phyloP scores from a whole-genome alignment of 768 basidiomycete species.

The Boletus coccyginus region DNA sequence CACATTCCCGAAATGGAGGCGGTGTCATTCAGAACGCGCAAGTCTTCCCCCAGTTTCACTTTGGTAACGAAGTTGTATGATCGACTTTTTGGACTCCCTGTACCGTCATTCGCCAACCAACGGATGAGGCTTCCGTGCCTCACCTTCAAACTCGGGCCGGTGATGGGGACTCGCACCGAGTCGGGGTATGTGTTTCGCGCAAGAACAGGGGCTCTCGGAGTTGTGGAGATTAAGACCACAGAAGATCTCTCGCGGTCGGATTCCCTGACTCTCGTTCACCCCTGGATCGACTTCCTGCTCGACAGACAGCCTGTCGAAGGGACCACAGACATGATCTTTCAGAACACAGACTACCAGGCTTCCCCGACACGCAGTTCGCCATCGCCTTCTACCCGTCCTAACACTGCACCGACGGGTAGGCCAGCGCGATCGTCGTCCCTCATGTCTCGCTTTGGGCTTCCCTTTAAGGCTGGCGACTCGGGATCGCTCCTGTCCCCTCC shows the following conservation, averaged over 20 bases:
- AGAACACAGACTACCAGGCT: neutral
- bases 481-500: neutral
- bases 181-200: neutral
- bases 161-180: neutral
- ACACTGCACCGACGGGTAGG: neutral
- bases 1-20: neutral
- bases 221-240: conserved; percentile 3
- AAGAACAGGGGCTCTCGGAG: neutral
- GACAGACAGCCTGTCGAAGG: neutral
- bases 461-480: neutral
- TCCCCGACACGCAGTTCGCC: no score
- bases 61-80: neutral
- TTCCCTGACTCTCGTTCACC: neutral
- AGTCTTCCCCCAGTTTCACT: neutral
- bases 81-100: neutral
- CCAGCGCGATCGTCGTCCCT: neutral
- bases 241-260: neutral
- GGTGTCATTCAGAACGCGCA: neutral
- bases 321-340: neutral
- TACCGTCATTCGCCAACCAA: neutral
- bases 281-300: conserved; percentile 8
- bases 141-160: neutral
- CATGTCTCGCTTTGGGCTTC: neutral
- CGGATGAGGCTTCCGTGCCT: neutral
- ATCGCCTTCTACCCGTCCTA: no score